Base-by-base conservation (phyloP, 108 stramenopile genomes). In the Parmales sp. region DNA sequence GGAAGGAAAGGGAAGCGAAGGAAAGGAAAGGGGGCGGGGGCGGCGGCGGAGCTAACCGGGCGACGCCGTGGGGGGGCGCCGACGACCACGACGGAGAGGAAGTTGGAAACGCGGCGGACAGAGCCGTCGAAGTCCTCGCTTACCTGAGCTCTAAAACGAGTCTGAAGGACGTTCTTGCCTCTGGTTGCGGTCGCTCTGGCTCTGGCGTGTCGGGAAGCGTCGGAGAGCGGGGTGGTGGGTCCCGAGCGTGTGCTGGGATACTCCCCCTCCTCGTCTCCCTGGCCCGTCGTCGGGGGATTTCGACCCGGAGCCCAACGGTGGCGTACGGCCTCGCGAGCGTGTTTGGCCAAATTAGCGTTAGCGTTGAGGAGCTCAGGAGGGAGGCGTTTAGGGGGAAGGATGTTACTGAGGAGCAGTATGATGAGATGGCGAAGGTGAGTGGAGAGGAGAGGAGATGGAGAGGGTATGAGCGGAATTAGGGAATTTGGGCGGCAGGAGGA, bases 381-480 rank as follows among this genome's bases (percentile, higher is more conserved):
- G 91, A 94, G 72, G 84, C 90, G 18, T 93, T 96, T 60, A 77
- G 77, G 26, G 93, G 89, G 4, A 94, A 93, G 68, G 94, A 98
- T 73, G 85, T 95, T 6, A 90, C 93, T 19, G 80, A 85, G 76
- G 97, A 98, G 69, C 93, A 98, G 77, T 98, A 95, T 73, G 93
- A 96, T 73, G 86, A 98, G 78, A 74, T 98, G 8, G 87, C 92
- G 72, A 45, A 71, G 25, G 71, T 94, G 76, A 84, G 84, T 36
- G 90, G 65, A 90, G 89, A 51, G 74, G 83, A 46, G 86, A 91
- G 69, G 87, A 91, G 72, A 90, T 90, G 38, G 84, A 88, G 18
- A 41, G 41, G 16, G 41, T 43, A 11, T 43, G 16, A 16, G 41
- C 8, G 41, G 16, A 43, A 16, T 43, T 43, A 43, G 16, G 41